These are phyloP conservation scores for Plantago major DNA, from an alignment of 257 asterid genomes.

Conservation along the genomic window DNA sequence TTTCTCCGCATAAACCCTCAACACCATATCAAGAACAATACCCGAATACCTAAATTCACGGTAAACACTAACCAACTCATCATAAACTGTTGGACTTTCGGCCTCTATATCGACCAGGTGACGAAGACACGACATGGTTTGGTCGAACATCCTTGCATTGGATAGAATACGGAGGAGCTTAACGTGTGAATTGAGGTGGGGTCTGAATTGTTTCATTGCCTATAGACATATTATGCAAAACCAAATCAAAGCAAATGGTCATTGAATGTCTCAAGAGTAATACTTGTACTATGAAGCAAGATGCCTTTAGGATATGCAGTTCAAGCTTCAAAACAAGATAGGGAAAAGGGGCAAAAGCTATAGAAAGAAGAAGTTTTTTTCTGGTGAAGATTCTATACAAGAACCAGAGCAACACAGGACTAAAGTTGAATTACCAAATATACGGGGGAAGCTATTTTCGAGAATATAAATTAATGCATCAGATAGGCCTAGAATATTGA, in stretches of 20 bases:
- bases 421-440: no score
- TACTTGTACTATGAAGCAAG: no score
- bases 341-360: no score
- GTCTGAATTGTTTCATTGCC: conserved; percentile 34
- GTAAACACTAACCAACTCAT: conserved; percentile 49
- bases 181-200: conserved; percentile 54
- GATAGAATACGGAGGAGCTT: conserved; percentile 63
- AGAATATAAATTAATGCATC: background rate
- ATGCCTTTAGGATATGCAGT: no score
- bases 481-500: no score
- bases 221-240: no score
- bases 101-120: conserved; percentile 48
- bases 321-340: no score
- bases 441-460: background rate
- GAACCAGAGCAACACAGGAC: no score
- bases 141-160: conserved; percentile 57
- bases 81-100: conserved; percentile 31
- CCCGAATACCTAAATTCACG: conserved; percentile 63
- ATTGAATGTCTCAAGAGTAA: no score
- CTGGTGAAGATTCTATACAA: no score
- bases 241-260: no score
- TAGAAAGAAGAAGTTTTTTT: no score
- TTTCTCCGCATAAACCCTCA: conserved; percentile 51
- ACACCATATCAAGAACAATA: conserved; percentile 70
- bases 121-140: conserved; percentile 44